Conservation (phyloP, 2,329 filamentous ascomycete genomes). For the Microdochium paspali region DNA sequence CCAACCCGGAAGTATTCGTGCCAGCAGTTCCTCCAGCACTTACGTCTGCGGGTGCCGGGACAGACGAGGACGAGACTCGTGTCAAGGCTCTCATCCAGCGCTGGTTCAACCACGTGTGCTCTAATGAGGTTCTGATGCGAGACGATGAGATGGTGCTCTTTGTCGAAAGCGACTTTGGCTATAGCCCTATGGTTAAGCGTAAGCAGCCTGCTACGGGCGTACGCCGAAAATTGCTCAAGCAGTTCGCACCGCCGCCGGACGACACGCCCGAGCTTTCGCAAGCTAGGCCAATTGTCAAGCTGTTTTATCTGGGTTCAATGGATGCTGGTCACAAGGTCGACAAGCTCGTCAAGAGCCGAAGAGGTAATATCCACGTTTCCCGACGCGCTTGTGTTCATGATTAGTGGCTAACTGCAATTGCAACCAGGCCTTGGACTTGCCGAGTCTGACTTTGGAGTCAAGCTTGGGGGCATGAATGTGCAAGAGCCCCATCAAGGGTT, state of each 20-base stretch:
- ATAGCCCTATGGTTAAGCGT: conserved; percentile 89
- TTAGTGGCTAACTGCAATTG: conserved; percentile 10
- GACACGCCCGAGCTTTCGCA: conserved; percentile 92
- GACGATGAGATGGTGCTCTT: conserved; percentile 98
- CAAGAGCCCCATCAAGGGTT: conserved; percentile 88
- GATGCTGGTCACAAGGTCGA: conserved; percentile 97
- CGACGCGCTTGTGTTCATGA: neutral
- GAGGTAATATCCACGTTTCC: conserved; percentile 56
- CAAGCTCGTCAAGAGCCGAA: conserved; percentile 80
- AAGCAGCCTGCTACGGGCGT: conserved; percentile 96
- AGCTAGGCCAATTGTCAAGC: conserved; percentile 82
- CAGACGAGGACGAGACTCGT: conserved; percentile 85
- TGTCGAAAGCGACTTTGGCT: conserved; percentile 98
- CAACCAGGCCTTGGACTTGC: conserved; percentile 74
- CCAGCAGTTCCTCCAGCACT: conserved; percentile 91
- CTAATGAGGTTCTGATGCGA: conserved; percentile 83
- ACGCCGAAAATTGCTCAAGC: conserved; percentile 89
- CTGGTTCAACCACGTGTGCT: conserved; percentile 91
- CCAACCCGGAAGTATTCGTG: conserved; percentile 93
- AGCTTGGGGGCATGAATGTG: conserved; percentile 74
- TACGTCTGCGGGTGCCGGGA: conserved; percentile 88
- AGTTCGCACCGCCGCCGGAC: conserved; percentile 94
- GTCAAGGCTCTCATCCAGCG: conserved; percentile 86
- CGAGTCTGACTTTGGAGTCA: conserved; percentile 89
- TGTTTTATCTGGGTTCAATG: conserved; percentile 93